Evolutionary conservation across 2,329 filamentous ascomycete species (phyloP).

Genomic region (Elsinoe batatas): DNA sequence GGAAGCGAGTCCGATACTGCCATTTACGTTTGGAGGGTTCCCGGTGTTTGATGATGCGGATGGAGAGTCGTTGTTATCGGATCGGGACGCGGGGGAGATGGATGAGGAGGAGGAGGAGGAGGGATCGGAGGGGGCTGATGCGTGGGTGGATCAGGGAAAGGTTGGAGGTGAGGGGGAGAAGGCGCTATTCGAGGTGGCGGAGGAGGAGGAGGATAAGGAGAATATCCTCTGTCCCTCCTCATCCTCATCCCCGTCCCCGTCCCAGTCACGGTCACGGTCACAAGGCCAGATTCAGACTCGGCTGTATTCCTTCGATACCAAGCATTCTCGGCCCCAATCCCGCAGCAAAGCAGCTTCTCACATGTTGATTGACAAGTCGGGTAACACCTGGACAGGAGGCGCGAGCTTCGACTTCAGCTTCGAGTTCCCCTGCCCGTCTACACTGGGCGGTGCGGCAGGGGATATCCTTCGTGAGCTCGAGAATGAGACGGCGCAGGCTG

Average conservation of each 20-base stretch:
- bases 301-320: too few species aligned
- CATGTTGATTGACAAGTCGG: too few species aligned
- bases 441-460: not conserved
- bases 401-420: not conserved
- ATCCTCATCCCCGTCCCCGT: too few species aligned
- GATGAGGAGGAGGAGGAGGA: conserved; percentile 15
- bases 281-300: too few species aligned
- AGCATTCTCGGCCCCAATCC: too few species aligned
- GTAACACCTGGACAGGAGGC: not conserved
- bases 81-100: conserved; percentile 16
- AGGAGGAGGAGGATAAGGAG: conserved; percentile 14
- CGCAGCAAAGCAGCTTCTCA: too few species aligned
- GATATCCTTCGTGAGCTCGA: not conserved
- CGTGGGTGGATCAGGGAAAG: too few species aligned
- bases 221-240: conserved; percentile 17
- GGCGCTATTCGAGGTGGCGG: conserved; percentile 5
- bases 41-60: conserved; percentile 13
- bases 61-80: conserved; percentile 20
- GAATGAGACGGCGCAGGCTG: not conserved
- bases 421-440: not conserved
- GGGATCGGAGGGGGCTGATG: too few species aligned
- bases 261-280: too few species aligned
- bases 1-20: conserved; percentile 28
- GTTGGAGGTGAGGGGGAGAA: conserved; percentile 14
- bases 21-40: conserved; percentile 18